Percentiles rank a stretch among this genome's conserved stretches.
These are phyloP conservation scores for Alternaria rosae DNA, from an alignment of 2,329 filamentous ascomycete genomes.

Conservation along the genomic window DNA sequence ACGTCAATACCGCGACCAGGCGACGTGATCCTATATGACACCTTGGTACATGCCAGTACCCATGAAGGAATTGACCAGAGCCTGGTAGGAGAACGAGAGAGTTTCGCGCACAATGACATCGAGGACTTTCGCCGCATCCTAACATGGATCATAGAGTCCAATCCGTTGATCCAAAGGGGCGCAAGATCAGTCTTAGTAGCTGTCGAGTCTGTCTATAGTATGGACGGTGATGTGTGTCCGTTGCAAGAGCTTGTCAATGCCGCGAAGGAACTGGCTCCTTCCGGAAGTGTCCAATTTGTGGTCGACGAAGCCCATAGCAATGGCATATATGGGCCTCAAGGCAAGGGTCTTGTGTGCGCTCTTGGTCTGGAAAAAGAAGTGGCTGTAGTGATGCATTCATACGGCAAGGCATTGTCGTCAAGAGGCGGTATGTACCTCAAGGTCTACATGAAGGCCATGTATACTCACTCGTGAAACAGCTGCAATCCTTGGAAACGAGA, in stretches of 20 bases:
- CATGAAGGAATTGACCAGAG: neutral
- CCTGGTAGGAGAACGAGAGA: neutral
- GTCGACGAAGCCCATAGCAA: neutral
- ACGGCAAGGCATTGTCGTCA: neutral
- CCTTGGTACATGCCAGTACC: neutral
- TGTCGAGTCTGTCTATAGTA: neutral
- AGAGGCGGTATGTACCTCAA: neutral
- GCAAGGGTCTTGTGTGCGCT: neutral
- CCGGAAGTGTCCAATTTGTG: neutral
- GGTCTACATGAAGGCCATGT: accelerated
- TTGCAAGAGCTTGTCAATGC: neutral
- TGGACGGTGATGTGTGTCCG: neutral
- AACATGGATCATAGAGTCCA: neutral
- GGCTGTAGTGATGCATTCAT: neutral
- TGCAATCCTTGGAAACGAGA: neutral
- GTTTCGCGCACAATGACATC: neutral
- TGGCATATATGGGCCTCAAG: neutral
- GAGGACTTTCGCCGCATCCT: neutral
- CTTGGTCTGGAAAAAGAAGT: neutral
- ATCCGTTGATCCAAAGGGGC: neutral
- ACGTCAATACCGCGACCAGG: neutral
- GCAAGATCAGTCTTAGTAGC: neutral
- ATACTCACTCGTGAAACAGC: neutral
- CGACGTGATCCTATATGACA: neutral
- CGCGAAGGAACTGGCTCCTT: neutral